These are phyloP conservation scores for Quercus berberidifolia DNA, from an alignment of 306 rosid species.

Conservation along the genomic window DNA sequence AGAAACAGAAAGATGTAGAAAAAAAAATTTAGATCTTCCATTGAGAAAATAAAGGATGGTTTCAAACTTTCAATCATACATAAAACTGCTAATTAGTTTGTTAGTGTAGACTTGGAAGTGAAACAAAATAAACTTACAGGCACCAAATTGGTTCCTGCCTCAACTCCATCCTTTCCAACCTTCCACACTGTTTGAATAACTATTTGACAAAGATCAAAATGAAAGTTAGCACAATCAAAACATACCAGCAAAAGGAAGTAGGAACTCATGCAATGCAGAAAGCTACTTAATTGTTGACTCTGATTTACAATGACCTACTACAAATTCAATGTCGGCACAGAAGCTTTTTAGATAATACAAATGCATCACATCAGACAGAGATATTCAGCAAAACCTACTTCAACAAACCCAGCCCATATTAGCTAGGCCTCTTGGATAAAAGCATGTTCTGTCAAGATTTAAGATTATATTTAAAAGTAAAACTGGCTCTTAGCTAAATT, in stretches of 20 bases:
- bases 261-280: background rate
- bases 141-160: slow-evolving; percentile 56
- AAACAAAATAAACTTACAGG: slow-evolving; percentile 34
- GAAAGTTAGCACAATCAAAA: background rate
- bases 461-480: background rate
- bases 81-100: background rate
- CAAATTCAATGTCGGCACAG: background rate
- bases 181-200: slow-evolving; percentile 69
- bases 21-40: background rate
- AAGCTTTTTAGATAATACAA: background rate
- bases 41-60: background rate
- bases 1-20: slow-evolving; percentile 4
- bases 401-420: background rate
- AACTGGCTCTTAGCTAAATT: background rate
- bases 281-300: background rate
- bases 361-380: background rate
- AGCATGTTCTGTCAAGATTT: background rate
- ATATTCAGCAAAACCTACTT: background rate
- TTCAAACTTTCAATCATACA: background rate
- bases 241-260: background rate
- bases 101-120: background rate
- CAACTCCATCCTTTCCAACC: slow-evolving; percentile 80
- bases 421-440: background rate
- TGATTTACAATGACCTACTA: background rate
- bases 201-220: slow-evolving; percentile 22